phyloP scores from a whole-genome alignment of 768 basidiomycete species.

The Trametes coccinea region DNA sequence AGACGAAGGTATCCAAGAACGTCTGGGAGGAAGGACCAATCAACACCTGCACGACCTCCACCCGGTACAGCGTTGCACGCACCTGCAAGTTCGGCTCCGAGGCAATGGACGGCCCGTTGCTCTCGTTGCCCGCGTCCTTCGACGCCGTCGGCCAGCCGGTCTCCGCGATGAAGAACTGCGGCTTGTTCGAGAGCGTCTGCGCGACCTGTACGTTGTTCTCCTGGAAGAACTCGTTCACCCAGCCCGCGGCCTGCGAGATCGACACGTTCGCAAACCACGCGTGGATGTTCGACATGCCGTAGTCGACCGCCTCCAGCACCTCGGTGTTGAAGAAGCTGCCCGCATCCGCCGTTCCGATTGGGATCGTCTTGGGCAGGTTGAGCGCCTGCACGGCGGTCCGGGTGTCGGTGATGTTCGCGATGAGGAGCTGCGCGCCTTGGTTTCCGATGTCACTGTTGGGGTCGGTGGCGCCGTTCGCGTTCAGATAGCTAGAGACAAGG shows the following conservation, averaged over 20 bases:
- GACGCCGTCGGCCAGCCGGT: conserved; percentile 82
- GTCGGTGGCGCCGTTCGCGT: conserved; percentile 42
- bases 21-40: conserved; percentile 39
- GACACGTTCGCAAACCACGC: conserved; percentile 90
- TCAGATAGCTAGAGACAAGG: conserved; percentile 55
- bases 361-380: conserved; percentile 58
- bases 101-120: conserved; percentile 69
- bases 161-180: conserved; percentile 90
- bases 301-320: conserved; percentile 65
- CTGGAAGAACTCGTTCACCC: conserved; percentile 83
- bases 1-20: conserved; percentile 87
- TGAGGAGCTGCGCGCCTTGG: conserved; percentile 60
- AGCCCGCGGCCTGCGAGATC: conserved; percentile 66
- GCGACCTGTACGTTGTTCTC: conserved; percentile 63
- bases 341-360: conserved; percentile 82
- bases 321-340: conserved; percentile 79
- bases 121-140: conserved; percentile 54
- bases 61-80: background rate
- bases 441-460: conserved; percentile 64
- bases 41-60: background rate
- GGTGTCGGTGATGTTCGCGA: conserved; percentile 68
- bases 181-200: conserved; percentile 60
- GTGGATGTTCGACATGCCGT: conserved; percentile 89
- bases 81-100: conserved; percentile 55
- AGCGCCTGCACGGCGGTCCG: conserved; percentile 53